Evolutionary conservation across 805 yeast genomes (phyloP).

Genomic region (Starmerella riodocensis): DNA sequence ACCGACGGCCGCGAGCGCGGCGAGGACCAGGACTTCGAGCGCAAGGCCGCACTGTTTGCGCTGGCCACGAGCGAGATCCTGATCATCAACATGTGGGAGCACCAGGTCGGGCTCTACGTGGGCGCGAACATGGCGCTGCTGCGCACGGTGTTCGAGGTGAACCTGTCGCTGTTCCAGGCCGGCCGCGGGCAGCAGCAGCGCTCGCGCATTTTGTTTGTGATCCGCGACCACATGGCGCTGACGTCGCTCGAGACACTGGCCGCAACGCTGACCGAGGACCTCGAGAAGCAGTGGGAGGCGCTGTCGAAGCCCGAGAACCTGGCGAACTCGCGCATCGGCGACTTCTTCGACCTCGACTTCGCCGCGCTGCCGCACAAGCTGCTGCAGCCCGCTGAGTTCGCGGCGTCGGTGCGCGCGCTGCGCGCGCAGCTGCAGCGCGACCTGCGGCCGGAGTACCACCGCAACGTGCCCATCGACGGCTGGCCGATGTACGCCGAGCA

Average conservation of each 20-base stretch:
- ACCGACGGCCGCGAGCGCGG: conserved; percentile 97
- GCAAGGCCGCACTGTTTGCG: conserved; percentile 92
- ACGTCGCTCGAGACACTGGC: conserved; percentile 68
- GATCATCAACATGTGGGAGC: conserved; percentile 91
- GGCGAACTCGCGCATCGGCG: conserved; percentile 42
- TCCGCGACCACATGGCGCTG: conserved; percentile 79
- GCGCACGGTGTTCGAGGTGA: conserved; percentile 93
- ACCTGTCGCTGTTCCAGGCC: conserved; percentile 67
- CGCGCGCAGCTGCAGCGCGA: conserved; percentile 44
- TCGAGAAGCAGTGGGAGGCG: conserved; percentile 63
- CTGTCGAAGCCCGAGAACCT: conserved; percentile 61
- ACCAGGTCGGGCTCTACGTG: conserved; percentile 90
- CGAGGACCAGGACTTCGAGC: conserved; percentile 95
- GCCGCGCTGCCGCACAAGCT: conserved; percentile 75
- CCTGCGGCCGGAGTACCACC: conserved; percentile 63
- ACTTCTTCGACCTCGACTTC: conserved; percentile 77
- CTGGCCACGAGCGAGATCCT: conserved; percentile 80
- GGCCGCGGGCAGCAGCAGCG: conserved; percentile 27
- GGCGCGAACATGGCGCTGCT: conserved; percentile 95
- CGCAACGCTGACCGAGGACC: conserved; percentile 54
- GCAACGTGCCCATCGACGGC: conserved; percentile 83
- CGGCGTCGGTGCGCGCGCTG: conserved; percentile 42
- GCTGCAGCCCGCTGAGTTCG: conserved; percentile 61
- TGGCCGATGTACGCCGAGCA: conserved; percentile 85
- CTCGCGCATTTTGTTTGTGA: conserved; percentile 51